Conservation (phyloP, 2,329 filamentous ascomycete genomes). For the Epichloe bromicola region DNA sequence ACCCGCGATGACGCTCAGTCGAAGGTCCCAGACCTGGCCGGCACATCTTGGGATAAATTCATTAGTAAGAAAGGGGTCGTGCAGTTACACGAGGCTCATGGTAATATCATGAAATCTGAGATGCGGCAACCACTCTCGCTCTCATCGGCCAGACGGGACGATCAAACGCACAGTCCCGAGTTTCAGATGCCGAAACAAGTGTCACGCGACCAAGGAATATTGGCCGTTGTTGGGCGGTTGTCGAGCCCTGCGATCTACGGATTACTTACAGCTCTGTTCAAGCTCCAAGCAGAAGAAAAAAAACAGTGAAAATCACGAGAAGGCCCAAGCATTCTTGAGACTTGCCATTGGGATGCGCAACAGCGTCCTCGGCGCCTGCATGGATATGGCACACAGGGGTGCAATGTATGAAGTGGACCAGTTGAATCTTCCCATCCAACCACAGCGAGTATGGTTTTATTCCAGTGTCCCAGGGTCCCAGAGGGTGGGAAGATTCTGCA, state of each 20-base stretch:
- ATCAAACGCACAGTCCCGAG: constrained; percentile 12
- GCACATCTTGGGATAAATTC: no score
- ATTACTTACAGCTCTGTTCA: no score
- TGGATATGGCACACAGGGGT: no score
- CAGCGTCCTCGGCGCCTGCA: no score
- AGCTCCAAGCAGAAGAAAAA: background rate
- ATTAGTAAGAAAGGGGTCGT: no score
- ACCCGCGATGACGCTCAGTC: no score
- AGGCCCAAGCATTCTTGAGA: background rate
- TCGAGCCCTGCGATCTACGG: no score
- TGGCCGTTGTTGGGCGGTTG: background rate
- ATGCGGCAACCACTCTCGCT: background rate
- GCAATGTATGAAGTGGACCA: constrained; percentile 8
- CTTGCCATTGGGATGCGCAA: no score
- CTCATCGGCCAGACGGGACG: constrained; percentile 12
- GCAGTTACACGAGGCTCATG: no score
- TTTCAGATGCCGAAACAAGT: constrained; percentile 9
- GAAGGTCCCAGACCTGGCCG: no score
- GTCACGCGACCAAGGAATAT: constrained; percentile 5
- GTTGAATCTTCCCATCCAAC: constrained; percentile 7
- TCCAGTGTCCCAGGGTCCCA: constrained; percentile 11
- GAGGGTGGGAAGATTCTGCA: constrained; percentile 27
- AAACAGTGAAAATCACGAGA: background rate
- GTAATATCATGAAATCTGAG: background rate
- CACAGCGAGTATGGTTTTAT: constrained; percentile 20